Conservation (phyloP, 1,284 basidiomycete genomes). For the Ganoderma sinense region DNA sequence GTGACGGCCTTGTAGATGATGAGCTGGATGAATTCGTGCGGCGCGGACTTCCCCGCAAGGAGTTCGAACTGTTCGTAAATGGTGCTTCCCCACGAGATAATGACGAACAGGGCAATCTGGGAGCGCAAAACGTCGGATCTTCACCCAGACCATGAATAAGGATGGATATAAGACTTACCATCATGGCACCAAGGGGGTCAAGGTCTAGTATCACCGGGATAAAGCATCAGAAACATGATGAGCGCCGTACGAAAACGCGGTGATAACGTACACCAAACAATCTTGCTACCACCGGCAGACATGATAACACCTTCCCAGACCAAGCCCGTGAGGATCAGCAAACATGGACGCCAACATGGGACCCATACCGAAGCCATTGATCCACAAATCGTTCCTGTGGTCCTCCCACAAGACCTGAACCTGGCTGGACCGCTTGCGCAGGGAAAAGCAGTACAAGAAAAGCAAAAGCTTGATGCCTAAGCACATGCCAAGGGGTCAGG, state of each 20-base stretch:
- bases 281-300: slow-evolving; percentile 89
- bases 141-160: neutral
- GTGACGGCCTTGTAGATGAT: slow-evolving; percentile 94
- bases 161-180: slow-evolving; percentile 53
- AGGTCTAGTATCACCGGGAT: slow-evolving; percentile 54
- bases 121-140: neutral
- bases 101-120: slow-evolving; percentile 83
- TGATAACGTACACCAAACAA: slow-evolving; percentile 72
- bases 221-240: neutral
- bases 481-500: slow-evolving; percentile 9
- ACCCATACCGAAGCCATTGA: slow-evolving; percentile 73
- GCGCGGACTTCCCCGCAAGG: slow-evolving; percentile 92
- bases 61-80: slow-evolving; percentile 85
- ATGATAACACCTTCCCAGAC: slow-evolving; percentile 78
- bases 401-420: slow-evolving; percentile 96
- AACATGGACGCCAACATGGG: neutral
- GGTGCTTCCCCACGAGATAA: slow-evolving; percentile 81
- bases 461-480: slow-evolving; percentile 85
- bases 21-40: slow-evolving; percentile 89
- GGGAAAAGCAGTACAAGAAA: slow-evolving; percentile 87
- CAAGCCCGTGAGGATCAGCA: slow-evolving; percentile 27
- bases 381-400: slow-evolving; percentile 89
- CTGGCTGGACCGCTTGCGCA: slow-evolving; percentile 86
- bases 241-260: neutral
- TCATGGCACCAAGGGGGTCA: slow-evolving; percentile 83